phyloP scores from a whole-genome alignment of 164 flowering plant species.

The Magnolia changhungtana region DNA sequence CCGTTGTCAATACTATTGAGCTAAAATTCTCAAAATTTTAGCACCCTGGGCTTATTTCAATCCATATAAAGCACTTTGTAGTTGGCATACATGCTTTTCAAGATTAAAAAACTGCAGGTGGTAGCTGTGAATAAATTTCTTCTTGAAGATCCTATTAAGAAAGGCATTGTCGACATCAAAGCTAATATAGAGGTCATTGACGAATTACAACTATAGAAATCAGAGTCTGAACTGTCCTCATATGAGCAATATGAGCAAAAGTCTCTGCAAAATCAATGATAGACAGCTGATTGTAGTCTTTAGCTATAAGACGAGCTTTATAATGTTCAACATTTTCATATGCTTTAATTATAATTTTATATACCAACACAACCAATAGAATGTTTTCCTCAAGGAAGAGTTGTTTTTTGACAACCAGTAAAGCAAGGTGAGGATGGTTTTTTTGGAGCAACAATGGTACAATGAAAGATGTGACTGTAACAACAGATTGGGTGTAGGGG shows the following conservation, averaged over 20 bases:
- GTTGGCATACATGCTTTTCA: not conserved
- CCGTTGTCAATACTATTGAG: not conserved
- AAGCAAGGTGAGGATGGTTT: too few species aligned
- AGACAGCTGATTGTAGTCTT: not conserved
- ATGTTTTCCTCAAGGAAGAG: too few species aligned
- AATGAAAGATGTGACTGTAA: too few species aligned
- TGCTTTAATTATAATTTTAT: not conserved
- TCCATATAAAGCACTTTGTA: not conserved
- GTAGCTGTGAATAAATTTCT: not conserved
- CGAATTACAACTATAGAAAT: not conserved
- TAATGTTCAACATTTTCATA: not conserved
- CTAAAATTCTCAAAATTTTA: not conserved
- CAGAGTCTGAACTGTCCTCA: not conserved
- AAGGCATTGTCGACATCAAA: not conserved
- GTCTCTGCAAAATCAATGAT: not conserved
- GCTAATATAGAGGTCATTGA: not conserved
- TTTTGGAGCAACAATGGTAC: too few species aligned
- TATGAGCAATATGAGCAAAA: not conserved
- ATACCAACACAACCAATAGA: not conserved
- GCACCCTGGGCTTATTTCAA: not conserved
- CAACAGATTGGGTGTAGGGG: too few species aligned
- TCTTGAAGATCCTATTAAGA: not conserved
- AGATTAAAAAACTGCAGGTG: not conserved
- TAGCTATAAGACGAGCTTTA: not conserved
- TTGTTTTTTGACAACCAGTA: too few species aligned